Evolutionary conservation across 1,139 yeast species (phyloP).

Genomic region (Scheffersomyces insectosa): DNA sequence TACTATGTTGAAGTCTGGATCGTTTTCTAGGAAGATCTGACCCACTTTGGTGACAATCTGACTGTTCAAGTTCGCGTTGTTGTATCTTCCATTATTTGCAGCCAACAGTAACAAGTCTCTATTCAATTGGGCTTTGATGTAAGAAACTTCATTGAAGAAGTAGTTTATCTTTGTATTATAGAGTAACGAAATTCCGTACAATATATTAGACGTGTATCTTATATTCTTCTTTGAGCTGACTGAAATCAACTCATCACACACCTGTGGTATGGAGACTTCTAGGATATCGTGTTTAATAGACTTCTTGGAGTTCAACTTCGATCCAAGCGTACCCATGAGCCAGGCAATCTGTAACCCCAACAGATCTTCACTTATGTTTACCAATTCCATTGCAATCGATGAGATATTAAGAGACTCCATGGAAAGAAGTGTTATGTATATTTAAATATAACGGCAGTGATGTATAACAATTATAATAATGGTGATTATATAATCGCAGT

Average conservation of each 20-base stretch:
- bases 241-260: conserved; percentile 37
- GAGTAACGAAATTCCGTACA: conserved; percentile 59
- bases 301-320: conserved; percentile 26
- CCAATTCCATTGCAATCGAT: too few species aligned
- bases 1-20: conserved; percentile 40
- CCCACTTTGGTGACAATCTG: conserved; percentile 1
- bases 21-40: conserved; percentile 32
- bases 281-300: conserved; percentile 38
- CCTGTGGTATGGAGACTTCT: conserved; percentile 46
- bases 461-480: too few species aligned
- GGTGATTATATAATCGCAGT: too few species aligned
- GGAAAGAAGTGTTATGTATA: background rate
- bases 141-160: conserved; percentile 36
- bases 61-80: background rate
- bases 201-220: conserved; percentile 48
- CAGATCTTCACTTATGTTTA: too few species aligned
- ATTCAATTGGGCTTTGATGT: conserved; percentile 26
- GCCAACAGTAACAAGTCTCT: conserved; percentile 12
- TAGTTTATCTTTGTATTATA: conserved; percentile 53
- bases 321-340: conserved; percentile 45
- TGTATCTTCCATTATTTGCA: background rate
- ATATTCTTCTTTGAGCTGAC: conserved; percentile 33
- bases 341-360: conserved; percentile 14
- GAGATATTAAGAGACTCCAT: too few species aligned
- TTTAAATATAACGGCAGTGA: too few species aligned